Percentiles rank a stretch among this genome's conserved stretches.
phyloP scores from a whole-genome alignment of 768 basidiomycete species.

The Rhizopogon salebrosus region DNA sequence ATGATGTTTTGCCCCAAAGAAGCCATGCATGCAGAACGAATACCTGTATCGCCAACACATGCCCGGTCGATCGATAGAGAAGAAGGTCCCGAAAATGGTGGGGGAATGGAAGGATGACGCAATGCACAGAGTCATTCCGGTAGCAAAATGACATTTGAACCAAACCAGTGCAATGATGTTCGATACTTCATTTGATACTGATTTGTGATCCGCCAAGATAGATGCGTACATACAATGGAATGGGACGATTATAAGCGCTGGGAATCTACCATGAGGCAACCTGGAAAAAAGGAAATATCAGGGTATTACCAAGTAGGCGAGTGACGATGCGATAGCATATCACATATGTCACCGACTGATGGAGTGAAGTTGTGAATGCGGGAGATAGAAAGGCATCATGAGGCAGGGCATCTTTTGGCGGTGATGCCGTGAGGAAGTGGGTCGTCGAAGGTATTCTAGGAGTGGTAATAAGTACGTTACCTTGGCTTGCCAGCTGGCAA shows the following conservation, averaged over 20 bases:
- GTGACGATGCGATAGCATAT: background rate
- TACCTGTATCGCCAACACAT: background rate
- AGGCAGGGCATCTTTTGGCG: background rate
- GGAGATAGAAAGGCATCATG: background rate
- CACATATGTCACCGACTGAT: background rate
- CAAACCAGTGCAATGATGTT: background rate
- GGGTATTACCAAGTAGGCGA: background rate
- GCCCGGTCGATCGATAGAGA: background rate
- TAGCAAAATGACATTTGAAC: background rate
- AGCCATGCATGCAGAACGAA: background rate
- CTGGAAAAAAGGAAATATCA: background rate
- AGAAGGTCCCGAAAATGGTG: background rate
- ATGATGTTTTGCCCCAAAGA: background rate
- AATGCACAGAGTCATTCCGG: background rate
- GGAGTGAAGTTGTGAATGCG: background rate
- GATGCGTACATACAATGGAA: background rate
- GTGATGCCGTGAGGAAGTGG: background rate
- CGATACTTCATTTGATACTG: conserved; percentile 1
- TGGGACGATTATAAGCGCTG: background rate
- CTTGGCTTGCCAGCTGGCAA: background rate
- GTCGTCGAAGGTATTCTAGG: background rate
- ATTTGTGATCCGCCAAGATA: conserved; percentile 1
- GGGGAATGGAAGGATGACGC: background rate
- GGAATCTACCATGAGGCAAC: background rate
- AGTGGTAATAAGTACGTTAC: background rate